Percentiles rank a stretch among this genome's conserved stretches.
These are phyloP conservation scores for Suillus fuscotomentosus DNA, from an alignment of 768 basidiomycete genomes.

Conservation along the genomic window DNA sequence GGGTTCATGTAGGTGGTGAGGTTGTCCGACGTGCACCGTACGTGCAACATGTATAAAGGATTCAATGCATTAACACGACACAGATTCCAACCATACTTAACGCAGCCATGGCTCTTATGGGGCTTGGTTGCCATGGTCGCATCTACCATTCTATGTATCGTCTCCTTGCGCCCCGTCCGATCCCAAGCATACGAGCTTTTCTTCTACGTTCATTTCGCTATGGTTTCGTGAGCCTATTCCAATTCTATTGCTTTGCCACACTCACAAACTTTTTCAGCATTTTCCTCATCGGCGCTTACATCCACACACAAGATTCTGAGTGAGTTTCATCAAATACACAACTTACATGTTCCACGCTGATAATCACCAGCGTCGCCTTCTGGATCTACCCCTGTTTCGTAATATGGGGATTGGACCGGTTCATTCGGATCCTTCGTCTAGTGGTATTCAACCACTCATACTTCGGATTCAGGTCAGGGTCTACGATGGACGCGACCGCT, in stretches of 20 bases:
- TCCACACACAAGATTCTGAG: conserved; percentile 22
- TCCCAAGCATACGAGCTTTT: conserved; percentile 47
- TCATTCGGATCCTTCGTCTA: conserved; percentile 42
- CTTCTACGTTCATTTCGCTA: conserved; percentile 42
- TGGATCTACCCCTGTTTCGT: conserved; percentile 49
- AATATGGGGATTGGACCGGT: conserved; percentile 52
- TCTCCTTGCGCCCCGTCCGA: conserved; percentile 48
- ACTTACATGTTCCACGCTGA: background rate
- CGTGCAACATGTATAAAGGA: background rate
- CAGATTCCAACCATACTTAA: conserved; percentile 10
- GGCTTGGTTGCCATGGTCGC: conserved; percentile 36
- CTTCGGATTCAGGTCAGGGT: conserved; percentile 25
- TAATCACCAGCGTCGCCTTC: conserved; percentile 13
- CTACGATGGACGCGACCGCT: conserved; percentile 33
- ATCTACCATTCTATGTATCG: conserved; percentile 39
- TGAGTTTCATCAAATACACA: background rate
- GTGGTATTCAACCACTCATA: conserved; percentile 39
- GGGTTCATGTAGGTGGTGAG: conserved; percentile 46
- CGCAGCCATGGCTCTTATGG: conserved; percentile 16
- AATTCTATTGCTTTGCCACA: background rate
- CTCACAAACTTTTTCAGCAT: conserved; percentile 17
- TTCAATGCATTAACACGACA: background rate
- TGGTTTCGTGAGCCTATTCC: conserved; percentile 32
- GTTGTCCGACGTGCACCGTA: conserved; percentile 21
- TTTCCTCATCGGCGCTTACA: conserved; percentile 31